Evolutionary conservation across 2,329 filamentous ascomycete genomes (phyloP), one percentile per base, ranked within the genome.

Genomic region (Leptographium procerum): DNA sequence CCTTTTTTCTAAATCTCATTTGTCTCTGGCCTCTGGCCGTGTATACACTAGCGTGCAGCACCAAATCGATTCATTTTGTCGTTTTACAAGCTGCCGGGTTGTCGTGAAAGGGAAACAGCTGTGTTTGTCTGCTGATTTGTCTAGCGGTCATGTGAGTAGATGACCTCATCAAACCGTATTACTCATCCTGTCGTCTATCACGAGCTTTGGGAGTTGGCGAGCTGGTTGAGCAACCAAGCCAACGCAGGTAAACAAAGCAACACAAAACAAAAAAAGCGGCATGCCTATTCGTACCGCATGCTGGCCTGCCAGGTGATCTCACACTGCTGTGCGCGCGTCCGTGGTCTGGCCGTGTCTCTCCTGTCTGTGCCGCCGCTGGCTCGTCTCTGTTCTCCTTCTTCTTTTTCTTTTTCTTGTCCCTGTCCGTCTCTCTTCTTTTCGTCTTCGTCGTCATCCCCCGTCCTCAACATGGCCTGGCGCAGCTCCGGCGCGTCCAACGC

Each of bases 381-480:
- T 34, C 8, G 28, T 34, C 16, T 26, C 2, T n/a, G 19, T 52
- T 26, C 29, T n/a, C n/a, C 9, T 13, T 24, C 4, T 3, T 24
- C 24, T 50, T 13, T 4, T 4, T 11, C 43, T 9, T 6, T 6
- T 22, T 28, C 22, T 6, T 50, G 9, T 22, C 3, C 24, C 22
- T 28, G 10, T 19, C n/a, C 47, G 11, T 50, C 47, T 19, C 22
- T 33, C n/a, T 36, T 28, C 24, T 26, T 24, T 8, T 24, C 8
- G 6, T 45, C 4, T 45, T 51, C 36, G 6, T 31, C 22, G 19
- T 33, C 57, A 24, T 4, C 31, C 19, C 13, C 16, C 36, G 14
- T 26, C 36, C 52, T 54, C 26, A 65, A 71, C 60, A 97, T 99
- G 94, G 91, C 92, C 60, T 99, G 94, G 94, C 83, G 84, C 64